Conservation (phyloP, 345 rosid genomes). For the Conringia planisiliqua region DNA sequence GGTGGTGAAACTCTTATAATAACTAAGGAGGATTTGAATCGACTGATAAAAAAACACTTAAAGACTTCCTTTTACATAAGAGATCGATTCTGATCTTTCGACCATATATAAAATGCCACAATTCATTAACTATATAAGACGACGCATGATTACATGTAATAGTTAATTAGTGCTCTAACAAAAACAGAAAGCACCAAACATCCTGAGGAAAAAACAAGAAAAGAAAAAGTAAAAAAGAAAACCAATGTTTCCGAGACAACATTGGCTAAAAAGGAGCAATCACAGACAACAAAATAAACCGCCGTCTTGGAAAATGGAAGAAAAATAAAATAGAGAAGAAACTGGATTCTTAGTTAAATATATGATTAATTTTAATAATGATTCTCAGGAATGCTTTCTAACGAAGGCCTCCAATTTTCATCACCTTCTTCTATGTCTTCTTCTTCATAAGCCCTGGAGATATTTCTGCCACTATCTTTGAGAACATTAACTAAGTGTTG, state of each 20-base stretch:
- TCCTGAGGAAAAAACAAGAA: not conserved
- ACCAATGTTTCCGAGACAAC: conserved; percentile 12
- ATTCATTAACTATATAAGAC: not conserved
- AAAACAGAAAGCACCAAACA: conserved; percentile 36
- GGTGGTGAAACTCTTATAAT: not conserved
- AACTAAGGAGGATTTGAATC: not conserved
- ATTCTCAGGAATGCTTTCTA: conserved; percentile 66
- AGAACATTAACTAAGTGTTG: conserved; percentile 45
- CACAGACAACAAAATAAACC: conserved; percentile 5
- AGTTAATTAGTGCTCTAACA: conserved; percentile 20
- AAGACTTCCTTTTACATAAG: not conserved
- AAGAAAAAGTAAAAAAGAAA: not conserved
- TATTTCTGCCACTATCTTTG: conserved; percentile 40
- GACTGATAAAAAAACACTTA: not conserved
- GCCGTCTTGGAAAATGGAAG: not conserved
- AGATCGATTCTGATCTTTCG: not conserved
- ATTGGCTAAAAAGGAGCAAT: conserved; percentile 15
- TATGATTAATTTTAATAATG: conserved; percentile 10
- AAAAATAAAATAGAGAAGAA: not conserved
- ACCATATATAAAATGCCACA: not conserved
- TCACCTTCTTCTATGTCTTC: not conserved
- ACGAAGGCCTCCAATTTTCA: conserved; percentile 49
- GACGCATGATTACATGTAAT: not conserved
- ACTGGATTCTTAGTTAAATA: conserved; percentile 1
- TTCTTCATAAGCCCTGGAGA: not conserved